phyloP scores from a whole-genome alignment of 345 rosid genomes.

The Nephelium lappaceum region DNA sequence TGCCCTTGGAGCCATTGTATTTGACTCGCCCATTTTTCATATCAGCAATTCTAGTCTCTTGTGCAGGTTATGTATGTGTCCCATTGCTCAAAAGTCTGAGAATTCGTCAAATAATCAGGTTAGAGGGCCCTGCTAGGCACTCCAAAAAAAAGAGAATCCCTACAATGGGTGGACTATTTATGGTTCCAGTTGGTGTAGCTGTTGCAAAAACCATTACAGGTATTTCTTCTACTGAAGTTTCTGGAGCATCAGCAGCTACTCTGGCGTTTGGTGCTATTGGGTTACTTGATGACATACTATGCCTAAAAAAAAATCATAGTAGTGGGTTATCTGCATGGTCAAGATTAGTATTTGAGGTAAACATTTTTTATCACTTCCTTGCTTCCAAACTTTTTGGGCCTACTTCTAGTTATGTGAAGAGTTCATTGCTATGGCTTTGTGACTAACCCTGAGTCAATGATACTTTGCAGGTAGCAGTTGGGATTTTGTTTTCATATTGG shows the following conservation, averaged over 20 bases:
- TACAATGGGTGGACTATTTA: constrained; percentile 87
- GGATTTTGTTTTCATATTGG: constrained; percentile 78
- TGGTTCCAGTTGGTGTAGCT: constrained; percentile 71
- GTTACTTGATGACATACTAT: constrained; percentile 60
- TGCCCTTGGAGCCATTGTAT: constrained; percentile 72
- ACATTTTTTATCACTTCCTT: constrained; percentile 13
- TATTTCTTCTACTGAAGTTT: constrained; percentile 67
- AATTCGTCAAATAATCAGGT: constrained; percentile 47
- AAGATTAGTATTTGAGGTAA: constrained; percentile 73
- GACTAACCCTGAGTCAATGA: constrained; percentile 17
- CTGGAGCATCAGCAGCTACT: constrained; percentile 69
- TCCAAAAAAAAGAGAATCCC: constrained; percentile 62
- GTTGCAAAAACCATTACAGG: constrained; percentile 62
- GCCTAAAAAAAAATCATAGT: constrained; percentile 39
- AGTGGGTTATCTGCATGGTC: constrained; percentile 57
- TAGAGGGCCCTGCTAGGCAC: constrained; percentile 43
- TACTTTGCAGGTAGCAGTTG: constrained; percentile 63
- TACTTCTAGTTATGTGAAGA: background rate
- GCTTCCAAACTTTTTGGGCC: background rate
- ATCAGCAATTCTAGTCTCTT: constrained; percentile 53
- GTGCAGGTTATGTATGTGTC: constrained; percentile 71
- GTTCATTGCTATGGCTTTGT: constrained; percentile 15
- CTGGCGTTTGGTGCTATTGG: constrained; percentile 76
- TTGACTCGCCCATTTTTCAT: constrained; percentile 69
- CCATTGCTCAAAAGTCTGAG: constrained; percentile 66